Percentiles rank a stretch among this genome's conserved stretches.
Evolutionary conservation across 2,329 filamentous ascomycete genomes (phyloP).

Genomic region (Escovopsis sp.): DNA sequence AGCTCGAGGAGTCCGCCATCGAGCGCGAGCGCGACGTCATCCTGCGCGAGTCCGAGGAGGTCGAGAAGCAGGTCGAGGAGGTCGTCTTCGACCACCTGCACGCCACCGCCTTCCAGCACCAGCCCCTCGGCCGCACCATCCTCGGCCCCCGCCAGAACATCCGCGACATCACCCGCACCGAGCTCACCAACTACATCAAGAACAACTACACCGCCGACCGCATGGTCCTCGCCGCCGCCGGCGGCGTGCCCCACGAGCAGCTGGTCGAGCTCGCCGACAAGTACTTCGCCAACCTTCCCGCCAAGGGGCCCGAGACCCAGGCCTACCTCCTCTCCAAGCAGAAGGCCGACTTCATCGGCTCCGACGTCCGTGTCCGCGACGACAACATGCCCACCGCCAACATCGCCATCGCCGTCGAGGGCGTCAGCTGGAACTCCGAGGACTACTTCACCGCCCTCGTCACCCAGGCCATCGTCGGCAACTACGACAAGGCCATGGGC

Average conservation of each 20-base stretch:
- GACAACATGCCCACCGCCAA: constrained; percentile 93
- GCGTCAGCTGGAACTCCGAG: constrained; percentile 98
- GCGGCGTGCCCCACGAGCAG: constrained; percentile 85
- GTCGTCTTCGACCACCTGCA: constrained; percentile 99
- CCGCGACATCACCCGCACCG: constrained; percentile 80
- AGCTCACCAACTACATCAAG: constrained; percentile 94
- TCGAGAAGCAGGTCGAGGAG: constrained; percentile 99
- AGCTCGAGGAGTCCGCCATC: constrained; percentile 83
- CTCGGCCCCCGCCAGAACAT: constrained; percentile 98
- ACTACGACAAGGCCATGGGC: constrained; percentile 98
- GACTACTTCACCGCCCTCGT: constrained; percentile 98
- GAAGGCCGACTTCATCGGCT: constrained; percentile 91
- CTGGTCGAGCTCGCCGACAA: constrained; percentile 94
- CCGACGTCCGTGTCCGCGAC: constrained; percentile 88
- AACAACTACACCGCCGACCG: constrained; percentile 99
- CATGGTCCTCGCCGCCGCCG: constrained; percentile 95
- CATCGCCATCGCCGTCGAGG: constrained; percentile 96
- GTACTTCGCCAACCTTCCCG: constrained; percentile 73
- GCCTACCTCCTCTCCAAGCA: constrained; percentile 67
- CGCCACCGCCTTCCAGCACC: constrained; percentile 92
- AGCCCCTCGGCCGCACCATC: constrained; percentile 94
- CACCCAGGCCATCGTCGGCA: constrained; percentile 95
- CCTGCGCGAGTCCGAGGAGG: constrained; percentile 95
- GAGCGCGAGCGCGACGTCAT: constrained; percentile 98
- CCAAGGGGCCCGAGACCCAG: constrained; percentile 58